Evolutionary conservation across 345 rosid genomes (phyloP), one percentile per base, ranked within the genome.

Genomic region (Eucalyptus regnans): DNA sequence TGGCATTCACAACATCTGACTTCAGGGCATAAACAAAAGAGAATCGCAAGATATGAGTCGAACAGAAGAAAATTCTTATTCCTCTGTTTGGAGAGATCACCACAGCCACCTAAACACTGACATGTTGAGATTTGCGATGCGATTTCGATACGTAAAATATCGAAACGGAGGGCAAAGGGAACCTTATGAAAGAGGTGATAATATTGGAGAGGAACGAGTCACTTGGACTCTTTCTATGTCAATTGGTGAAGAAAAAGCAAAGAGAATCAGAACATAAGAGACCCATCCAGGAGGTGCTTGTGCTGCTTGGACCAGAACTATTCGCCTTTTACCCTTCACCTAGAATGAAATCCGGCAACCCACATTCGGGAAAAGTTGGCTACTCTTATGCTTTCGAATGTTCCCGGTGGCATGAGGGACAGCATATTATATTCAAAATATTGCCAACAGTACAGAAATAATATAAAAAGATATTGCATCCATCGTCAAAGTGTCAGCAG

Each of bases 351-450:
- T 54, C 89, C 84, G 52, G 41, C 86, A 52, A 14, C 29, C n/a
- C 37, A 71, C 48, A 54, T 33, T 25, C 88, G 86, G 86, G 80
- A 87, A 90, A 94, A 92, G 86, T 92, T 18, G 87, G 87, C 90
- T 92, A 94, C 90, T 87, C 90, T 79, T 89, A 91, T 90, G 92
- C 96, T 93, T 93, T 89, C 87, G 94, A 95, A 92, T 91, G 93
- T 94, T 94, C 94, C 93, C 56, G 91, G 89, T 89, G 85, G 93
- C 95, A 92, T 92, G 93, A 92, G 93, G 90, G 89, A 86, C 48
- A 20, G 83, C 46, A 76, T 76, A 76, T 76, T 22, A 87, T 90
- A 71, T 88, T 81, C 83, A 92, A 87, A 83, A 58, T 90, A 91
- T 56, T 66, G 84, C 27, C 68, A 58, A 86, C 86, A 86, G 62